Evolutionary conservation across 192 early-diverging fungal species (phyloP), one percentile per base, ranked within the genome.

Genomic region (Mycoemilia scoparia): DNA sequence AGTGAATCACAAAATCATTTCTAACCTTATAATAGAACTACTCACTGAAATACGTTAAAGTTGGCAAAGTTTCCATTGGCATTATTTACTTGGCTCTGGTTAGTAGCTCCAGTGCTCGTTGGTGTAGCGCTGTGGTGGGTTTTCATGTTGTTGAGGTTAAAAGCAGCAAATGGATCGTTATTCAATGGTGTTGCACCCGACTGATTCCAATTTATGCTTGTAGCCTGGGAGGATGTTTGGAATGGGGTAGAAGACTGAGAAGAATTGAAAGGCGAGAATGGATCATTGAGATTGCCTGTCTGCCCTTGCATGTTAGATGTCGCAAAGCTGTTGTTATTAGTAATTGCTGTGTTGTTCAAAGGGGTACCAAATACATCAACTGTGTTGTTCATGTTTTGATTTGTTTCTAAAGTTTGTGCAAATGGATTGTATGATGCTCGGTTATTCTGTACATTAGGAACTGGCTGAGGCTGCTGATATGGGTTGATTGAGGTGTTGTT

Each of bases 31-130:
- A 20, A 3, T 18, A 20, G 9, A n/a, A 20, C 32, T 33, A 15
- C 32, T 18, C 3, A 15, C 11, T 56, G 36, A 32, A 55, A 55
- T 35, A 55, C 29, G 21, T 57, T 40, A 45, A 56, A 63, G 30
- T 63, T 33, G 2, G 54, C 54, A 57, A 63, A 63, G 14, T 53
- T 49, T 13, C 42, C 43, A 28, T 52, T 57, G 35, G 54, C 20
- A 51, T 10, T 21, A 32, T 38, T 9, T 44, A 34, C 5, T 30
- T 33, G 15, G 25, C 29, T 0, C 24, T 19, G 3, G 27, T 23
- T 6, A 20, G 22, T 7, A 22, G 15, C 3, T 28, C 21, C 9
- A 39, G 47, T 16, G 25, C 24, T 11, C 41, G 45, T 6, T 38
- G 39, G 7, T 38, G 40, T 17, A 40, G 43, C 5, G 9, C 4